A percentile compares a stretch with the other conserved stretches of the same genome.
phyloP scores from a whole-genome alignment of 202 grass and related monocot genomes.

The Saccharum hybrid region DNA sequence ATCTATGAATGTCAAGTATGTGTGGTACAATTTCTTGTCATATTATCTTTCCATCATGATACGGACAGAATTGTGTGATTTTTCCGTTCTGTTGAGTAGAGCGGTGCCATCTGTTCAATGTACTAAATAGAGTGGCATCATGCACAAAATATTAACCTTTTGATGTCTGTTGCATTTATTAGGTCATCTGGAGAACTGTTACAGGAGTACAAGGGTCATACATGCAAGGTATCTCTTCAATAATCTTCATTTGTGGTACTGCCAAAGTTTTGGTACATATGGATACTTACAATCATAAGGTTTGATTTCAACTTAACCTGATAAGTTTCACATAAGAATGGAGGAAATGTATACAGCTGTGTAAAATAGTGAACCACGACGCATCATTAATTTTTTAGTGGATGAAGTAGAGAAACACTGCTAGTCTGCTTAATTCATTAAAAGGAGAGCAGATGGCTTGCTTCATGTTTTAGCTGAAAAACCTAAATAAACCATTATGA shows the following conservation, averaged over 20 bases:
- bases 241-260: conserved; percentile 24
- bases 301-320: background rate
- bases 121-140: background rate
- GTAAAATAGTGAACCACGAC: background rate
- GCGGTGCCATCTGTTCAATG: background rate
- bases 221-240: conserved; percentile 68
- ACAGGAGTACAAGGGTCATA: conserved; percentile 94
- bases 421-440: background rate
- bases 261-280: background rate
- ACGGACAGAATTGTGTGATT: background rate
- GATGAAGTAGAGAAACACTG: background rate
- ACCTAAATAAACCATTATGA: background rate
- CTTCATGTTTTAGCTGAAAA: background rate
- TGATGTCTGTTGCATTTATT: conserved; percentile 28
- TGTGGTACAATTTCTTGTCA: background rate
- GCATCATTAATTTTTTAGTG: background rate
- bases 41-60: conserved; percentile 5
- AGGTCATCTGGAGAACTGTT: conserved; percentile 85
- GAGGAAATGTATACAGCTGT: conserved; percentile 1
- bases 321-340: background rate
- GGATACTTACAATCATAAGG: background rate
- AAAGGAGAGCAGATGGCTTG: background rate
- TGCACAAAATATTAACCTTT: conserved; percentile 12
- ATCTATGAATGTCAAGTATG: background rate
- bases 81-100: background rate